Evolutionary conservation across 2,329 filamentous ascomycete species (phyloP), one percentile per base, ranked within the genome.

Genomic region (Graphilbum ipis-grandicollis): DNA sequence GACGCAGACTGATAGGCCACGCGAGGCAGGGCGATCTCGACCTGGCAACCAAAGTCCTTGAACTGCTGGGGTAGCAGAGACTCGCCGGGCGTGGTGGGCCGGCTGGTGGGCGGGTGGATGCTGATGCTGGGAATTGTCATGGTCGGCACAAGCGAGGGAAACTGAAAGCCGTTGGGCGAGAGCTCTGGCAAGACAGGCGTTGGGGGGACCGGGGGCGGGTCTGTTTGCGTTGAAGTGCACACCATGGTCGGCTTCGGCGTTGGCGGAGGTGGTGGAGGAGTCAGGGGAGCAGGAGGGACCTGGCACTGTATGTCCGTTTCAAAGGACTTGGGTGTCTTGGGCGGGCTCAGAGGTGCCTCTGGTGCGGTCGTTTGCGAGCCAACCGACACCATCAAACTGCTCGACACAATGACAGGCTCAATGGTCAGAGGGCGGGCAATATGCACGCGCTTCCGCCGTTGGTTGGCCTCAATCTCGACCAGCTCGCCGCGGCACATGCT

Each of bases 21-120:
- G 15, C n/a, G n/a, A n/a, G 62, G 48, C 26, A 62, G 49, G 10
- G 65, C 54, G 34, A 74, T 60, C 28, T 66, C 66, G 19, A 85
- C 84, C 56, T 98, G 90, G 48, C 79, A 88, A 15, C 75, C 76
- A 44, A 79, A 75, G 55, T 84, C 84, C 53, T 85, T 94, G 43
- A 74, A 74, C 39, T 86, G 75, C 37, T 85, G 85, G 22, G 93
- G 75, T 38, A 93, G 70, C 6, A 75, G 66, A 36, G 78, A 75
- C 45, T 78, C 72, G 34, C 69, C 71, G 2, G 84, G 84, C 2
- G 84, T 85, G 5, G 76, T 65, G n/a, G 88, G 85, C 34, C 80
- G 72, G 38, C 84, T 93, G 3, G 68, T 74, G 1, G 90, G 88
- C 23, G 90, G 90, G 47, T 93, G 81, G 36, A 98, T 83, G 39